These are phyloP conservation scores for Salix dunnii DNA, from an alignment of 345 rosid genomes.

Conservation along the genomic window DNA sequence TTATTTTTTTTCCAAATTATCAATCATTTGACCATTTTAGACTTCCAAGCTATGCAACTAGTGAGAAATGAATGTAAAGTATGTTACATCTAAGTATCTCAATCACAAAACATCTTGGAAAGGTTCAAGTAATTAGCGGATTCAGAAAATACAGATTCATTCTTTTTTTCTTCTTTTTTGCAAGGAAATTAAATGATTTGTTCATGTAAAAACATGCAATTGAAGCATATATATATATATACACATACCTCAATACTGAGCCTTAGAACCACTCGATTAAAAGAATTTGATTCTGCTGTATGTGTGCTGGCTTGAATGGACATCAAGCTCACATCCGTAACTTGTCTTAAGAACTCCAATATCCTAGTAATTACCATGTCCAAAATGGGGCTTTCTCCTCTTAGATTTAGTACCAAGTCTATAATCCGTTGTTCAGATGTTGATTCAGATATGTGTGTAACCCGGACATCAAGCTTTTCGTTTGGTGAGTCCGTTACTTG, in stretches of 20 bases:
- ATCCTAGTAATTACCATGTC: constrained; percentile 42
- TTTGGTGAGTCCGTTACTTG: constrained; percentile 13
- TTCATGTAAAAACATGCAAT: too few species aligned
- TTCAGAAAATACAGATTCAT: too few species aligned
- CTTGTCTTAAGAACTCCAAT: constrained; percentile 60
- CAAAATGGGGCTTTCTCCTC: constrained; percentile 35
- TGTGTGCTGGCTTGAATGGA: constrained; percentile 50
- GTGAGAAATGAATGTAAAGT: too few species aligned
- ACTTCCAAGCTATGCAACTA: too few species aligned
- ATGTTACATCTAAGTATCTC: too few species aligned
- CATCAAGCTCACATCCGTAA: constrained; percentile 42
- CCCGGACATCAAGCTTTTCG: constrained; percentile 38
- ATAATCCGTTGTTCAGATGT: constrained; percentile 34
- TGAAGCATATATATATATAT: too few species aligned
- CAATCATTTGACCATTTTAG: too few species aligned
- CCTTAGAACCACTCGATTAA: constrained; percentile 38
- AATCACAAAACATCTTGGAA: too few species aligned
- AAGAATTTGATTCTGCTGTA: constrained; percentile 19
- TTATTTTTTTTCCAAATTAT: too few species aligned
- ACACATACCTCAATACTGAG: constrained; percentile 58
- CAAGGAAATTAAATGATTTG: too few species aligned
- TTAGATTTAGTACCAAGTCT: constrained; percentile 48
- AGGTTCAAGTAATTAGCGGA: too few species aligned
- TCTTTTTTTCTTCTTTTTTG: too few species aligned
- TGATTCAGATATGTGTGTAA: constrained; percentile 36